phyloP scores from a whole-genome alignment of 2,329 filamentous ascomycete genomes.

The Scleromitrula shiraiana region DNA sequence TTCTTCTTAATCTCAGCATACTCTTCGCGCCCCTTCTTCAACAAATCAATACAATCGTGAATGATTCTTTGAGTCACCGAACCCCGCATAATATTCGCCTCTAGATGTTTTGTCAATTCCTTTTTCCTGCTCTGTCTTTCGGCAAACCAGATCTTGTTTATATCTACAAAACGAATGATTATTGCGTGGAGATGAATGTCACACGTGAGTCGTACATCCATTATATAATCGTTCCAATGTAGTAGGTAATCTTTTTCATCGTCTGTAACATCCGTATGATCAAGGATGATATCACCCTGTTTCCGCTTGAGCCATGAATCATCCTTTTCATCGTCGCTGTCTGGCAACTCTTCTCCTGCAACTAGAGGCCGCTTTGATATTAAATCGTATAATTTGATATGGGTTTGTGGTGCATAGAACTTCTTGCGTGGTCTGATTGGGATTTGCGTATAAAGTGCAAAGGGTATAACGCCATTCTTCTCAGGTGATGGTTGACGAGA shows the following conservation, averaged over 20 bases:
- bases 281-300: constrained; percentile 25
- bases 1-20: background rate
- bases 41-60: background rate
- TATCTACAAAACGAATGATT: constrained; percentile 19
- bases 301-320: constrained; percentile 27
- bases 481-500: constrained; percentile 25
- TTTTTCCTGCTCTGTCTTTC: constrained; percentile 14
- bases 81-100: constrained; percentile 16
- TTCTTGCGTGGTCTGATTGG: background rate
- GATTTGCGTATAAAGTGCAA: background rate
- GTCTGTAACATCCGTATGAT: constrained; percentile 23
- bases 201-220: constrained; percentile 17
- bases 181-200: constrained; percentile 16
- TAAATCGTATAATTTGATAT: constrained; percentile 20
- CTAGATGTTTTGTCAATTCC: constrained; percentile 20
- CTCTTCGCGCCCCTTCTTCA: background rate
- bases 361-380: constrained; percentile 21
- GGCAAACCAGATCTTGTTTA: constrained; percentile 22
- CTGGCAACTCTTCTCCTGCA: constrained; percentile 23
- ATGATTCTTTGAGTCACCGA: constrained; percentile 12
- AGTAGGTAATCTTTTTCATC: constrained; percentile 28
- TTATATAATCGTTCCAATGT: constrained; percentile 26
- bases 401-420: background rate
- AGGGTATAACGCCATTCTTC: constrained; percentile 13
- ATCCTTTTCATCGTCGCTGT: constrained; percentile 27